These are phyloP conservation scores for Colletotrichum orchidophilum DNA, from an alignment of 2,329 filamentous ascomycete genomes.

Conservation along the genomic window DNA sequence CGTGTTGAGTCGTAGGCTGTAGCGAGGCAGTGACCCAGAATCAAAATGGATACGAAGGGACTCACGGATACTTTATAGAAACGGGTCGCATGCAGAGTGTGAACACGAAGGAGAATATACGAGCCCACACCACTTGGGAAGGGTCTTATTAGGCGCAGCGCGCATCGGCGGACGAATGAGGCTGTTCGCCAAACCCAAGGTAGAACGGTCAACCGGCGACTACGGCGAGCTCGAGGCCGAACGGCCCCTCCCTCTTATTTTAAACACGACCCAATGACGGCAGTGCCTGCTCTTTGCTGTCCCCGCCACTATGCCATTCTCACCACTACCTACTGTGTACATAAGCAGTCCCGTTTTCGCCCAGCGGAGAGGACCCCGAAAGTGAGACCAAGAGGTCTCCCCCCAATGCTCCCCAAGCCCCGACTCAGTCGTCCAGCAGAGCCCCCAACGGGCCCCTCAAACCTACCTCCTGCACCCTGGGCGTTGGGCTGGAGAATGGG, in stretches of 20 bases:
- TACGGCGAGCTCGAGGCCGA: neutral
- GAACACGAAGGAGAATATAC: neutral
- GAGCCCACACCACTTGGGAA: neutral
- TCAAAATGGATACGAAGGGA: neutral
- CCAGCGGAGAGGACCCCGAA: neutral
- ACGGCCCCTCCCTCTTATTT: conserved; percentile 27
- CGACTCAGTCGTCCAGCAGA: neutral
- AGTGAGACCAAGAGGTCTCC: conserved; percentile 10
- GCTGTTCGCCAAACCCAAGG: neutral
- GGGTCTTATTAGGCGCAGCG: neutral
- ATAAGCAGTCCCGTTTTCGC: neutral
- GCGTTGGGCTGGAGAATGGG: conserved; percentile 1
- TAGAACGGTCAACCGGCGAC: neutral
- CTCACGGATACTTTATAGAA: neutral
- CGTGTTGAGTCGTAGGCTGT: neutral
- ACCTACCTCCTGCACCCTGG: conserved; percentile 7
- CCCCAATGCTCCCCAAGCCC: neutral
- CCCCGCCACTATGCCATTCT: neutral
- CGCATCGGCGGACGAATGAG: no score
- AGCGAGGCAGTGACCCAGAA: neutral
- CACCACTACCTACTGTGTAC: no score
- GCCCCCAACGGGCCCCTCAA: neutral
- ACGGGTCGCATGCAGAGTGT: neutral
- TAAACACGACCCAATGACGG: conserved; percentile 27
- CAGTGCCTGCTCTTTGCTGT: conserved; percentile 17